Conservation (phyloP, 2,329 filamentous ascomycete species). For the Coccinonectria pachysandricola region DNA sequence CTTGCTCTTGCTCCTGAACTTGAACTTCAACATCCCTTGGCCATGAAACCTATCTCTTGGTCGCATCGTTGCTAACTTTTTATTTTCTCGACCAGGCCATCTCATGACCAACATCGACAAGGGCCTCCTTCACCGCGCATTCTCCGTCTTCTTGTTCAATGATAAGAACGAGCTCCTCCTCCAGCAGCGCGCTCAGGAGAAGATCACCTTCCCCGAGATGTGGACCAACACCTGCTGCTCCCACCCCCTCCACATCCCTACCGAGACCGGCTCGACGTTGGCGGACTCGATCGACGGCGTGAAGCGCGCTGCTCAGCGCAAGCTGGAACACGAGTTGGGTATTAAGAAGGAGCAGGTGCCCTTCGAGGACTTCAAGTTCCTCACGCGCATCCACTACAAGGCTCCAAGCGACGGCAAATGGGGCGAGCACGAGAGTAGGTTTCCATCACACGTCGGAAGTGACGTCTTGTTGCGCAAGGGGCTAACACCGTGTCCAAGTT, state of each 20-base stretch:
- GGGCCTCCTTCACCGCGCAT: constrained; percentile 90
- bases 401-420: constrained; percentile 94
- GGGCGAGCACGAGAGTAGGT: constrained; percentile 95
- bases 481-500: constrained; percentile 40
- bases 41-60: too few relatives aligned
- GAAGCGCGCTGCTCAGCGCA: constrained; percentile 84
- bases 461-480: constrained; percentile 5
- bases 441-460: too few relatives aligned
- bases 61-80: too few relatives aligned
- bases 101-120: constrained; percentile 98
- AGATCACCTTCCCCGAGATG: constrained; percentile 98
- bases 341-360: constrained; percentile 86
- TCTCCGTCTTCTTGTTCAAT: constrained; percentile 97
- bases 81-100: constrained; percentile 63
- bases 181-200: constrained; percentile 89
- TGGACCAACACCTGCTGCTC: constrained; percentile 99
- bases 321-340: constrained; percentile 88
- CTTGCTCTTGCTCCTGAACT: too few relatives aligned
- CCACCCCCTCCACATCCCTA: constrained; percentile 82
- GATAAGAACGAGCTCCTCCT: constrained; percentile 84
- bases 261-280: constrained; percentile 78
- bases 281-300: constrained; percentile 74
- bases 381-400: constrained; percentile 97
- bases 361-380: constrained; percentile 80
- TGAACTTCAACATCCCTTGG: too few relatives aligned